Evolutionary conservation across 805 yeast genomes (phyloP).

Genomic region (Wickerhamia fluorescens): DNA sequence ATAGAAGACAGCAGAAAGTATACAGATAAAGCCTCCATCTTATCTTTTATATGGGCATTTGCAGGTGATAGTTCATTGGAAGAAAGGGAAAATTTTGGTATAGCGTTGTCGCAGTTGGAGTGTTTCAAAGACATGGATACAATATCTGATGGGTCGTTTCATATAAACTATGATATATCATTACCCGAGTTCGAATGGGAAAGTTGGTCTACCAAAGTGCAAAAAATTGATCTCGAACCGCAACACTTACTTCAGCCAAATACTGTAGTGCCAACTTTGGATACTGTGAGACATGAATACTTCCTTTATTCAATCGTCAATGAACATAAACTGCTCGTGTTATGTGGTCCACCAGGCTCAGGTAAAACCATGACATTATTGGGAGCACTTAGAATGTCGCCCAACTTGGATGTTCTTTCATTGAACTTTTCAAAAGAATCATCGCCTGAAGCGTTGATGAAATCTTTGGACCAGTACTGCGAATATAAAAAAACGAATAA

Average conservation of each 20-base stretch:
- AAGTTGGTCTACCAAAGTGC: constrained; percentile 33
- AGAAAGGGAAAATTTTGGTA: constrained; percentile 34
- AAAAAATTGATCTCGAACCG: constrained; percentile 42
- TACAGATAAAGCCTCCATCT: constrained; percentile 24
- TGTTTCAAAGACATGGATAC: constrained; percentile 2
- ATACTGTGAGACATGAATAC: constrained; percentile 62
- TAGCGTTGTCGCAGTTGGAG: constrained; percentile 6
- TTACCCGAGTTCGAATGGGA: constrained; percentile 43
- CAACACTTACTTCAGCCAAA: constrained; percentile 56
- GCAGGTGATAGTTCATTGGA: constrained; percentile 45
- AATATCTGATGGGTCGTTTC: constrained; percentile 8
- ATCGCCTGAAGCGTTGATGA: constrained; percentile 50
- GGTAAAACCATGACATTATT: constrained; percentile 92
- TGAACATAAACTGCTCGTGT: constrained; percentile 52
- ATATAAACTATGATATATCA: constrained; percentile 37
- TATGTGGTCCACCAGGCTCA: constrained; percentile 97
- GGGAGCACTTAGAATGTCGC: constrained; percentile 53
- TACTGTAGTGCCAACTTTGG: constrained; percentile 69
- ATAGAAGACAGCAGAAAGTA: constrained; percentile 21
- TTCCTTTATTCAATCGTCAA: constrained; percentile 50
- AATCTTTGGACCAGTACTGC: constrained; percentile 68
- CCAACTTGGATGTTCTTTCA: constrained; percentile 53
- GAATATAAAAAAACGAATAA: constrained; percentile 43
- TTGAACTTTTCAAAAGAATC: constrained; percentile 83
- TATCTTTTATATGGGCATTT: constrained; percentile 54